A percentile compares a stretch with the other conserved stretches of the same genome.
phyloP scores from a whole-genome alignment of 2,329 filamentous ascomycete genomes.

The Juglanconis oblonga region DNA sequence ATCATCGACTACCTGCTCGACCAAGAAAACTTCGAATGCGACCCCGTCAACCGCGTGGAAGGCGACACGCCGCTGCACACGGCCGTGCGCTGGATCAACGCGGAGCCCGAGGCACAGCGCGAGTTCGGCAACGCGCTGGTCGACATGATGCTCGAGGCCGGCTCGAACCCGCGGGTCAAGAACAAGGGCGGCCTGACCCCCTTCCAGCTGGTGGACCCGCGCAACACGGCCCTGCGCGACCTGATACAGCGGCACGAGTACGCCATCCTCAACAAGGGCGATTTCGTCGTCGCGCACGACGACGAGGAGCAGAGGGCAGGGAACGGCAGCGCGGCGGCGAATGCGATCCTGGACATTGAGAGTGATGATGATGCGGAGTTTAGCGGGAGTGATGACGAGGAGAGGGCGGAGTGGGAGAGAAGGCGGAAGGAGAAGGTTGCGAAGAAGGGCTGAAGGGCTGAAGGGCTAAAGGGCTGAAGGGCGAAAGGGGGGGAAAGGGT shows the following conservation, averaged over 20 bases:
- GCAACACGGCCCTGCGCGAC: conserved; percentile 59
- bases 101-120: conserved; percentile 60
- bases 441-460: conserved; percentile 26
- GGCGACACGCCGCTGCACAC: conserved; percentile 78
- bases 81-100: conserved; percentile 74
- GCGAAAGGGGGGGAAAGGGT: too few relatives aligned
- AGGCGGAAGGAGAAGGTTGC: conserved; percentile 41
- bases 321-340: conserved; percentile 19
- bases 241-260: conserved; percentile 72
- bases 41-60: conserved; percentile 68
- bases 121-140: conserved; percentile 65
- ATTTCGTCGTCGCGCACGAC: conserved; percentile 45
- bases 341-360: conserved; percentile 32
- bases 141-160: conserved; percentile 80
- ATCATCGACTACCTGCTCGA: conserved; percentile 79
- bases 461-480: neutral
- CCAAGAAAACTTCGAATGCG: conserved; percentile 81
- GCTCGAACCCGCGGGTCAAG: conserved; percentile 53
- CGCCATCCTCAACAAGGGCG: conserved; percentile 53
- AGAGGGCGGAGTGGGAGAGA: conserved; percentile 60
- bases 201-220: conserved; percentile 69
- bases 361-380: conserved; percentile 58
- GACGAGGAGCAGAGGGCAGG: conserved; percentile 19
- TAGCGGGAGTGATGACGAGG: conserved; percentile 63
- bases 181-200: conserved; percentile 75